A percentile compares a stretch with the other conserved stretches of the same genome.
Conservation (phyloP, 2,329 filamentous ascomycete genomes). For the Biscogniauxia sp. region DNA sequence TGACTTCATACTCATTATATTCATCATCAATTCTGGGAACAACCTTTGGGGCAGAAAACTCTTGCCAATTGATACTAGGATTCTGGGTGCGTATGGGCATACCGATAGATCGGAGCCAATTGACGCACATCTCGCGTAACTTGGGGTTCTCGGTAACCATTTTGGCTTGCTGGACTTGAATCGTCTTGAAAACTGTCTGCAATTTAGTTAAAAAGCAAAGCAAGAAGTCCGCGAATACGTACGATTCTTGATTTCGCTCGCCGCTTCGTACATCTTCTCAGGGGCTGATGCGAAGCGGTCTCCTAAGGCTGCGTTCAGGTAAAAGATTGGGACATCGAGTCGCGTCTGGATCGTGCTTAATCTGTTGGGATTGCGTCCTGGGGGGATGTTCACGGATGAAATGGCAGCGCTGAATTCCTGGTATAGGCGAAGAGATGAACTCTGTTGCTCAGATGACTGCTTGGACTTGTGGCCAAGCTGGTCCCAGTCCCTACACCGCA, state of each 20-base stretch:
- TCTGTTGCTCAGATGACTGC: conserved; percentile 2
- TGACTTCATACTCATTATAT: conserved; percentile 2
- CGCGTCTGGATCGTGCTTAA: conserved; percentile 10
- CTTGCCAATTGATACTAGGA: neutral
- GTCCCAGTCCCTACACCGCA: conserved; percentile 29
- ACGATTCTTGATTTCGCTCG: conserved; percentile 14
- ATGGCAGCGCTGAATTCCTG: conserved; percentile 4
- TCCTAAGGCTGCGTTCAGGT: conserved; percentile 19
- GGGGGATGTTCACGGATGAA: conserved; percentile 21
- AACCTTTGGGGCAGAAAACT: neutral
- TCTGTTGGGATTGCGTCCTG: conserved; percentile 14
- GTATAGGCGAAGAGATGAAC: neutral
- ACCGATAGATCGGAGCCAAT: conserved; percentile 22
- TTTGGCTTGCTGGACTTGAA: conserved; percentile 17
- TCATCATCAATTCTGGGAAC: neutral
- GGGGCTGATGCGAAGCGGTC: conserved; percentile 3
- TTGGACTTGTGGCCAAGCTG: conserved; percentile 15
- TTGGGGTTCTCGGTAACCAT: conserved; percentile 18
- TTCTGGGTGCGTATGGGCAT: conserved; percentile 13
- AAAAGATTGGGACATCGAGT: conserved; percentile 14
- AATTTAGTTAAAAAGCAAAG: conserved; percentile 10
- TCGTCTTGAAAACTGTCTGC: conserved; percentile 18
- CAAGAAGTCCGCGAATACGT: conserved; percentile 6
- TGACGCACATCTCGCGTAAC: conserved; percentile 11
- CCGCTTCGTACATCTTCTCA: neutral